A percentile compares a stretch with the other conserved stretches of the same genome.
Evolutionary conservation across 2,329 filamentous ascomycete genomes (phyloP).

Genomic region (Simplicillium sp.): DNA sequence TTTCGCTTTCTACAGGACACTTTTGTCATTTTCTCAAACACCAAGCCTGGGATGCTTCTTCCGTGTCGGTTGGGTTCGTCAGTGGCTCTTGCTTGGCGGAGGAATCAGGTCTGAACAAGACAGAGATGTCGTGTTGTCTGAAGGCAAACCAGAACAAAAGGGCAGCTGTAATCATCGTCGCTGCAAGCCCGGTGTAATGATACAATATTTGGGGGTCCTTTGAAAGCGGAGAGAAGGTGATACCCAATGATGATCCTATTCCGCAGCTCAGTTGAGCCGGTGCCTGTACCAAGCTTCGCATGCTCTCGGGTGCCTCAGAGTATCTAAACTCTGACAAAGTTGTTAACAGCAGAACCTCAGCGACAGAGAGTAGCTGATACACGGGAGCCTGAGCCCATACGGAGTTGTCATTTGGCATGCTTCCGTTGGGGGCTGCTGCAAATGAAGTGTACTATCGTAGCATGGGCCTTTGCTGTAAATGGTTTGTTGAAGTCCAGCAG

Average conservation of each 20-base stretch:
- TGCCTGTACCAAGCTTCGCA: slow-evolving; percentile 22
- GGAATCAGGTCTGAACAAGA: too few relatives aligned
- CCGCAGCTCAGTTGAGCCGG: slow-evolving; percentile 12
- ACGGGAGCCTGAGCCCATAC: slow-evolving; percentile 29
- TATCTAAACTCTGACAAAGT: slow-evolving; percentile 33
- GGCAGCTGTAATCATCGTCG: background rate
- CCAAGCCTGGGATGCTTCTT: background rate
- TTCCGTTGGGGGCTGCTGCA: background rate
- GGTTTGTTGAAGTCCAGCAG: background rate
- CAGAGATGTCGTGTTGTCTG: background rate
- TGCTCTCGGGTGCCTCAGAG: slow-evolving; percentile 27
- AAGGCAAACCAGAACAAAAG: background rate
- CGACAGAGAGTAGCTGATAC: slow-evolving; percentile 26
- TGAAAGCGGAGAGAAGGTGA: slow-evolving; percentile 11
- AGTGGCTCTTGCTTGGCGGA: too few relatives aligned
- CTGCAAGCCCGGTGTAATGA: background rate
- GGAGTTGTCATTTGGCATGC: slow-evolving; percentile 18
- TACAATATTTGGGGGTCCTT: slow-evolving; percentile 6
- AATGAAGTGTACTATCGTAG: background rate
- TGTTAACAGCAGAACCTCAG: slow-evolving; percentile 31
- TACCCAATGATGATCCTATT: slow-evolving; percentile 9
- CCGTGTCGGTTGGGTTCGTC: background rate
- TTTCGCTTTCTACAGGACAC: background rate
- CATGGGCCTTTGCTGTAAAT: background rate
- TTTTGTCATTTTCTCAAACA: background rate